Base-by-base conservation (phyloP, 192 early-diverging fungal genomes). In the Glomus cerebriforme region DNA sequence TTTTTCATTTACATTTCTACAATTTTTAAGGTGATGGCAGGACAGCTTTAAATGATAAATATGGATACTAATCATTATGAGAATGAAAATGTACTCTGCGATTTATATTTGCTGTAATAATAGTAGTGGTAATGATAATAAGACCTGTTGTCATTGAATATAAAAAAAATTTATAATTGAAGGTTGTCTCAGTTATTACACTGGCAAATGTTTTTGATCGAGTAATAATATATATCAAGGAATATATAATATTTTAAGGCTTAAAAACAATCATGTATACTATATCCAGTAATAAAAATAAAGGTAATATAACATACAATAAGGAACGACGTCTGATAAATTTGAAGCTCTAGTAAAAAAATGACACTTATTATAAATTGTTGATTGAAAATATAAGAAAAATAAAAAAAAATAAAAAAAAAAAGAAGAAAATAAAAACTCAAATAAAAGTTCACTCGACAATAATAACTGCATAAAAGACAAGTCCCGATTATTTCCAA, bases 21-120 rank as follows among this genome's bases (percentile, higher is more conserved):
- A 63, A 27, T 67, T 26, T 13, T 49, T 15, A 12, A 75, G 73
- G 73, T 34, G 73, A 75, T 75, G 73, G 73, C 15, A 75, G 58
- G 22, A 75, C 73, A 37, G 24, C 58, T 31, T 60, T 75, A 19
- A 75, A 75, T 75, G 73, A 75, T 22, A 75, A 75, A 31, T 75
- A 43, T 59, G 73, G 73, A 37, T 75, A 75, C 35, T 75, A 32
- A 60, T 37, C 3, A 24, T 7, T n/a, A 65, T 26, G 24, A 70
- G 43, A 26, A 43, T 31, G 37, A 39, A 70, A 70, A 43, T 37
- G 13, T n/a, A 35, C 68, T 27, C 7, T 3, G 19, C 22, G 49
- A 54, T 54, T 54, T 54, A 54, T 54, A 54, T 54, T 47, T 6
- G 19, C 49, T 54, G 49, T 15, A 54, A 49, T 9, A 39, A 17